Evolutionary conservation across 192 early-diverging fungal genomes (phyloP).

Genomic region (Linnemannia exigua): DNA sequence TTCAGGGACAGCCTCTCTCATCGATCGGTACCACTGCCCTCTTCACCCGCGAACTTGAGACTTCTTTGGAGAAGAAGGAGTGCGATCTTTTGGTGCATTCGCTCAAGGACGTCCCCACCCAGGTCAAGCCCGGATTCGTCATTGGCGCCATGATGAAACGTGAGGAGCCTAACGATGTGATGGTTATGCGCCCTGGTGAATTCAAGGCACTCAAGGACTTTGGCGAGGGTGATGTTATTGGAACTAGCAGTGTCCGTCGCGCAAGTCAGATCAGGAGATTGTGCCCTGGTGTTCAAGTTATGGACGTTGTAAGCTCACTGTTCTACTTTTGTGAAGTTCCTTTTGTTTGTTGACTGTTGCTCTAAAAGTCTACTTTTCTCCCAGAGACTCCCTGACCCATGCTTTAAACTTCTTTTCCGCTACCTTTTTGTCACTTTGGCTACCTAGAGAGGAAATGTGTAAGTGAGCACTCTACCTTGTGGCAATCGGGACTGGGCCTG

Average conservation of each 20-base stretch:
- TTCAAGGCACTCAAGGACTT: constrained; percentile 71
- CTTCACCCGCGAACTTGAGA: constrained; percentile 94
- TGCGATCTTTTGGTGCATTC: constrained; percentile 95
- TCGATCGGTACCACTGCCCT: constrained; percentile 94
- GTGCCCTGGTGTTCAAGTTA: constrained; percentile 84
- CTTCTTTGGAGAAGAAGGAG: constrained; percentile 72
- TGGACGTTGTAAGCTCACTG: constrained; percentile 74
- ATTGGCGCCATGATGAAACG: constrained; percentile 87
- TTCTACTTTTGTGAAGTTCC: not conserved
- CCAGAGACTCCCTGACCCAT: not conserved
- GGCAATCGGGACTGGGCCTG: not conserved
- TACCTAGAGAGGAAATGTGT: constrained; percentile 47
- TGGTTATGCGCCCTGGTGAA: constrained; percentile 73
- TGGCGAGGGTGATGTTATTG: constrained; percentile 82
- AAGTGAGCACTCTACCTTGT: constrained; percentile 9
- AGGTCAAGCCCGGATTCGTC: constrained; percentile 83
- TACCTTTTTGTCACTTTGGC: not conserved
- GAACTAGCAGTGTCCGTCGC: constrained; percentile 90
- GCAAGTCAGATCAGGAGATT: constrained; percentile 85
- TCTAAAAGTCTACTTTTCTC: not conserved
- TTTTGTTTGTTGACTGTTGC: not conserved
- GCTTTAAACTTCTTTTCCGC: not conserved
- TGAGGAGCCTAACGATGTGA: constrained; percentile 93
- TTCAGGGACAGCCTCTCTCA: constrained; percentile 84
- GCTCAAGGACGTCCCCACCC: constrained; percentile 94